phyloP scores from a whole-genome alignment of 2,329 filamentous ascomycete species.

The Cryphonectria parasitica region DNA sequence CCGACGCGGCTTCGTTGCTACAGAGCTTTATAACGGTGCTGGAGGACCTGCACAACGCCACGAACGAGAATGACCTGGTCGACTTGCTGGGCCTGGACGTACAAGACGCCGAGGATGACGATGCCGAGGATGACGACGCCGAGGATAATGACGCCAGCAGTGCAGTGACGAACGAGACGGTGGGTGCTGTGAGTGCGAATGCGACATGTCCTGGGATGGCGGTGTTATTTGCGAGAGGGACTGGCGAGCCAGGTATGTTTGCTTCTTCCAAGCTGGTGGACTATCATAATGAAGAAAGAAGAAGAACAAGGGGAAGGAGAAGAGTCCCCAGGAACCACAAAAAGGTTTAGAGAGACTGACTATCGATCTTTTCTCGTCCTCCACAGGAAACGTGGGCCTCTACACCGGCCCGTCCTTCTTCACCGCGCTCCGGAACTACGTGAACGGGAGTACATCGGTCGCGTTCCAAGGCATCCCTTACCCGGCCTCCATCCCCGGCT shows the following conservation, averaged over 20 bases:
- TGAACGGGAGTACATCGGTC: conserved; percentile 29
- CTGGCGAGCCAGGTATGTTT: conserved; percentile 22
- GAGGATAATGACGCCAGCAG: conserved; percentile 4
- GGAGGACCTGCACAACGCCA: conserved; percentile 19
- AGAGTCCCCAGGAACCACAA: neutral
- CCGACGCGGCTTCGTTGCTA: conserved; percentile 18
- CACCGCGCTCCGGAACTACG: conserved; percentile 30
- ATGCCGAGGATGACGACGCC: conserved; percentile 21
- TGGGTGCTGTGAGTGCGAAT: conserved; percentile 14
- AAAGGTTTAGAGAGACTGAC: neutral
- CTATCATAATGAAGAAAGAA: neutral
- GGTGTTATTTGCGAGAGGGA: conserved; percentile 24
- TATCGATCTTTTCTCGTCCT: conserved; percentile 1
- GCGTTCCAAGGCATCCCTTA: conserved; percentile 38
- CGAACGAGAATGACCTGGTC: conserved; percentile 25
- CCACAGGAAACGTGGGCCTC: conserved; percentile 34
- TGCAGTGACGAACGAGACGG: conserved; percentile 10
- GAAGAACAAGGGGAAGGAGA: neutral
- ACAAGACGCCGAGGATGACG: neutral
- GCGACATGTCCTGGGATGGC: conserved; percentile 26
- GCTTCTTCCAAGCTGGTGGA: too few species aligned
- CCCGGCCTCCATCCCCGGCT: conserved; percentile 33
- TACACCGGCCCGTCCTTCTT: conserved; percentile 35
- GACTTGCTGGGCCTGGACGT: conserved; percentile 21
- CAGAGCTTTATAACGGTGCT: conserved; percentile 17